phyloP scores from a whole-genome alignment of 495 filamentous ascomycete genomes.

The Lasiosphaeria ovina region DNA sequence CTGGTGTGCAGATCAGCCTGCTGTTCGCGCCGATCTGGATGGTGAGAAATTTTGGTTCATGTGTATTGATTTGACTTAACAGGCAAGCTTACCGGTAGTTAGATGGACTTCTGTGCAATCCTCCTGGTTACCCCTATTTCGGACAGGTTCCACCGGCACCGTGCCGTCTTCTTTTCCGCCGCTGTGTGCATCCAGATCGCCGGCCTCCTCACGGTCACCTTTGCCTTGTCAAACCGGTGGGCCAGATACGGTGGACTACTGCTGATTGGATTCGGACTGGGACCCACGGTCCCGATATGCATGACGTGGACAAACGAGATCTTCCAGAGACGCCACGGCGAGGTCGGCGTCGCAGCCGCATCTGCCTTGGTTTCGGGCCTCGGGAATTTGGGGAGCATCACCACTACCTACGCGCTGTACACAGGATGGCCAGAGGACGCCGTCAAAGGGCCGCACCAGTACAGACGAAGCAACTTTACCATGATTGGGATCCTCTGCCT shows the following conservation, averaged over 20 bases:
- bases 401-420: constrained; percentile 87
- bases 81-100: no score
- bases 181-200: constrained; percentile 76
- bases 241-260: constrained; percentile 84
- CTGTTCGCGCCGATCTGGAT: constrained; percentile 91
- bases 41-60: constrained; percentile 46
- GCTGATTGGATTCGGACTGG: constrained; percentile 86
- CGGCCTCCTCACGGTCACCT: constrained; percentile 76
- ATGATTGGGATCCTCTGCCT: constrained; percentile 83
- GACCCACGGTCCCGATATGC: constrained; percentile 85
- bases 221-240: constrained; percentile 71
- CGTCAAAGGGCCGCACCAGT: constrained; percentile 64
- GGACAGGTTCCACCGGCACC: constrained; percentile 80
- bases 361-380: constrained; percentile 81
- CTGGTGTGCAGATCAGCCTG: constrained; percentile 72
- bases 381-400: constrained; percentile 79
- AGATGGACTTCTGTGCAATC: constrained; percentile 88
- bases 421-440: constrained; percentile 78
- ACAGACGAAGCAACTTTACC: constrained; percentile 76
- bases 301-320: constrained; percentile 94
- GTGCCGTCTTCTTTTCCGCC: constrained; percentile 78
- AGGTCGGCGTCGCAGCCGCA: constrained; percentile 89
- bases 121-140: constrained; percentile 80
- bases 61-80: neutral
- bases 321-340: constrained; percentile 84